Percentiles rank a stretch among this genome's conserved stretches.
These are phyloP conservation scores for Trichosporon sp. DNA, from an alignment of 1,284 basidiomycete genomes.

Conservation along the genomic window DNA sequence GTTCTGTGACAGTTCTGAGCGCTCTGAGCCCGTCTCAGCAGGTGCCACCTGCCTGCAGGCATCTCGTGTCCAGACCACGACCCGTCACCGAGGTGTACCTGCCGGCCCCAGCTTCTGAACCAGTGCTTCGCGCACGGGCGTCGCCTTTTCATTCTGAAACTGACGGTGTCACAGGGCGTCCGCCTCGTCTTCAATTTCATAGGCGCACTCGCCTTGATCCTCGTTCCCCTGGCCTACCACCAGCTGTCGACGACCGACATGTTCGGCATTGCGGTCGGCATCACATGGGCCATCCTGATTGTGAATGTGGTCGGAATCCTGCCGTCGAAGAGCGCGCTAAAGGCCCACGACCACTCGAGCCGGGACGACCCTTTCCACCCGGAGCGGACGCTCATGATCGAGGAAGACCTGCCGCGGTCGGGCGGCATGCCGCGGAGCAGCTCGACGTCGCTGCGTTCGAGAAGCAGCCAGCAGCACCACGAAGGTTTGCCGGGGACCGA, in stretches of 20 bases:
- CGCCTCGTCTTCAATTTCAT: slow-evolving; percentile 21
- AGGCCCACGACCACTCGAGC: background rate
- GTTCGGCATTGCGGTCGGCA: slow-evolving; percentile 24
- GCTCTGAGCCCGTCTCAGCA: slow-evolving; percentile 1
- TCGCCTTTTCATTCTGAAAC: background rate
- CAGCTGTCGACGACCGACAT: slow-evolving; percentile 18
- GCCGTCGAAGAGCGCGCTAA: slow-evolving; percentile 8
- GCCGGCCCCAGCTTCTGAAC: background rate
- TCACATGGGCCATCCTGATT: slow-evolving; percentile 26
- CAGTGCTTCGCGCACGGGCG: background rate
- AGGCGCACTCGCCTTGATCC: slow-evolving; percentile 26
- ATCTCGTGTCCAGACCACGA: background rate
- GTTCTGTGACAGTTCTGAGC: background rate
- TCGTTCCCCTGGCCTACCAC: slow-evolving; percentile 24
- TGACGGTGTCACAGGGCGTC: slow-evolving; percentile 15
- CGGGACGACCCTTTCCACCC: background rate
- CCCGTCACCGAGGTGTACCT: background rate
- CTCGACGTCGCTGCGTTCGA: background rate
- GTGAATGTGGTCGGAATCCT: slow-evolving; percentile 26
- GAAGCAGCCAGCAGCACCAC: background rate
- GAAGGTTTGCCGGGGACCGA: background rate
- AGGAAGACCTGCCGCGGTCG: background rate
- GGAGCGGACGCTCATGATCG: background rate
- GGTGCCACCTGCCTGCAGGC: background rate
- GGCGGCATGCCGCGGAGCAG: background rate